A percentile compares a stretch with the other conserved stretches of the same genome.
Conservation (phyloP, 768 basidiomycete species). For the Clitopilus passeckerianus region DNA sequence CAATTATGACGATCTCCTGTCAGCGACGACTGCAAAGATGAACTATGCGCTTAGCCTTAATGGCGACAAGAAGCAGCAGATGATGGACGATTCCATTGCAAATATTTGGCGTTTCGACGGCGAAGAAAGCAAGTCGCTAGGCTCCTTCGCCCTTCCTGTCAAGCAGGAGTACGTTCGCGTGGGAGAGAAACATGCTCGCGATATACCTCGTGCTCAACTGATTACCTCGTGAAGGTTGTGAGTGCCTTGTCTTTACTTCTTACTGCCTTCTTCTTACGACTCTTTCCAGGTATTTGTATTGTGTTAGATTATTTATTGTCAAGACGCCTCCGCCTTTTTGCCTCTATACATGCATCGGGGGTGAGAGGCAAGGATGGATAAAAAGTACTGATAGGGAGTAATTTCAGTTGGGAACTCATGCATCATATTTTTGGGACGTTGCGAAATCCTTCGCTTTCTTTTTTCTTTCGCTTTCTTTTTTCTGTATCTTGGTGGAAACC, state of each 20-base stretch:
- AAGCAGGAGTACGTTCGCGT: constrained; percentile 30
- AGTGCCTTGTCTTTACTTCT: background rate
- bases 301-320: background rate
- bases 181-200: constrained; percentile 30
- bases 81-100: constrained; percentile 21
- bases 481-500: background rate
- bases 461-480: too few species aligned
- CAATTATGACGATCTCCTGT: constrained; percentile 18
- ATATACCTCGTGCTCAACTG: constrained; percentile 8
- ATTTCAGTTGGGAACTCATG: background rate
- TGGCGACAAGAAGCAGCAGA: constrained; percentile 10
- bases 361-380: background rate
- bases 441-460: background rate
- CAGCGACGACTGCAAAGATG: constrained; percentile 20
- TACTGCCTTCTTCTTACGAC: constrained; percentile 2
- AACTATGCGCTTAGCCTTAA: constrained; percentile 22
- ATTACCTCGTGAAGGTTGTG: constrained; percentile 13
- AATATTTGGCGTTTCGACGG: constrained; percentile 76
- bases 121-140: constrained; percentile 57
- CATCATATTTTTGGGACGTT: background rate
- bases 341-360: background rate
- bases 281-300: background rate
- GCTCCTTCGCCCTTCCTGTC: constrained; percentile 43
- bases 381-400: background rate
- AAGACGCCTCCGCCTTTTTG: background rate